Conservation (phyloP, 768 basidiomycete genomes). For the Serendipita sp. region DNA sequence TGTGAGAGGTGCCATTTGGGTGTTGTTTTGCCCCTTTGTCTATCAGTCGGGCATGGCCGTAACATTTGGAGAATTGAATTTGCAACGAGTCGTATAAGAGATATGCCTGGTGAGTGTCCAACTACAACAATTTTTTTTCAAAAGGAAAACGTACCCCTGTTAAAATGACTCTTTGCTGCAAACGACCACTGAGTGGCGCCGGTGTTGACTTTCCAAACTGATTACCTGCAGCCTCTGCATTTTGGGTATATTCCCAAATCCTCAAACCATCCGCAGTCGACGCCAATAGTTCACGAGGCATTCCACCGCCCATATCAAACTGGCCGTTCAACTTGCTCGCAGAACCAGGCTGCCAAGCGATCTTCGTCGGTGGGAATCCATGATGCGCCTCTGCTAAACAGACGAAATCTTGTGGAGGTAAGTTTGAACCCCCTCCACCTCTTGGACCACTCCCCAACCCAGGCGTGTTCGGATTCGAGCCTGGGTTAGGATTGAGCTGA, state of each 20-base stretch:
- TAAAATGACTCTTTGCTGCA: constrained; percentile 7
- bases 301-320: constrained; percentile 39
- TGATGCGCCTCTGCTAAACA: constrained; percentile 71
- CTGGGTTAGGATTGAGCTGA: constrained; percentile 6
- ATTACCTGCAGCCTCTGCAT: constrained; percentile 17
- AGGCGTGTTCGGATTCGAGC: background rate
- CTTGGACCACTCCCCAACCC: background rate
- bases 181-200: background rate
- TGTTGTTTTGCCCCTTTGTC: constrained; percentile 78
- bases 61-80: background rate
- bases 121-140: background rate
- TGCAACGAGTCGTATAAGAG: background rate
- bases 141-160: constrained; percentile 42
- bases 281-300: constrained; percentile 64
- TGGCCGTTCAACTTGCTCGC: constrained; percentile 33
- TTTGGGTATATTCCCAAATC: constrained; percentile 76
- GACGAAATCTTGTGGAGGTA: constrained; percentile 49
- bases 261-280: constrained; percentile 88
- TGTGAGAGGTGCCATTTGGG: constrained; percentile 78
- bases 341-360: constrained; percentile 83
- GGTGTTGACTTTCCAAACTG: constrained; percentile 1
- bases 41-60: constrained; percentile 29
- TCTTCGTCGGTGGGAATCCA: constrained; percentile 82
- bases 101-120: background rate
- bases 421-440: constrained; percentile 38